Percentiles rank a stretch among this genome's conserved stretches.
Evolutionary conservation across 2,329 filamentous ascomycete genomes (phyloP).

Genomic region (Hymenoscyphus fraxineus): DNA sequence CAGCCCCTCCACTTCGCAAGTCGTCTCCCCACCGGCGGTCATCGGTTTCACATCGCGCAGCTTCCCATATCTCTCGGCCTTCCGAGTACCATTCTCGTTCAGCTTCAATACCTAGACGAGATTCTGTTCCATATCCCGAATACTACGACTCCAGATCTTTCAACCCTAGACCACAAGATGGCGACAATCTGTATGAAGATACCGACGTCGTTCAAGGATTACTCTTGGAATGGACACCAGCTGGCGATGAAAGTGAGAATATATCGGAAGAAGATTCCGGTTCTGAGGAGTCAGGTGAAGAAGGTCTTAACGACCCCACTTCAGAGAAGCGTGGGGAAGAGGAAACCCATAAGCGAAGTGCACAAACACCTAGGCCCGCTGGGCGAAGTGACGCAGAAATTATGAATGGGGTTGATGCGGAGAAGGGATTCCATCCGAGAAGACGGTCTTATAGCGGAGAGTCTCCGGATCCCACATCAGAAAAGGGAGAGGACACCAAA

Average conservation of each 20-base stretch:
- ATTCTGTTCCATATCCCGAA: conserved; percentile 5
- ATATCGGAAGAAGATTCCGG: background rate
- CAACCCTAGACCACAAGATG: background rate
- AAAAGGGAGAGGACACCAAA: too few relatives aligned
- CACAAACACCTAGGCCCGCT: background rate
- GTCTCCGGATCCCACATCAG: background rate
- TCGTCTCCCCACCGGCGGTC: background rate
- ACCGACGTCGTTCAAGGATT: conserved; percentile 5
- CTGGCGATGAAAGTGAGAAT: conserved; percentile 1
- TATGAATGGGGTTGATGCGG: background rate
- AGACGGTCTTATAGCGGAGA: background rate
- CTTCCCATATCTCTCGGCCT: background rate
- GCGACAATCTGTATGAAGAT: background rate
- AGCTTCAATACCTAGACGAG: background rate
- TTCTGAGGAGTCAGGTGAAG: background rate
- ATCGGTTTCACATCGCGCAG: background rate
- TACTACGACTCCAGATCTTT: conserved; percentile 7
- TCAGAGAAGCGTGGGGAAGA: background rate
- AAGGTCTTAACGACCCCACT: background rate
- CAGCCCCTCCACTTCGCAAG: background rate
- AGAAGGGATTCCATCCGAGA: background rate
- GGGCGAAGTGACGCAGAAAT: background rate
- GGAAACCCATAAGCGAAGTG: background rate
- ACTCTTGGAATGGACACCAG: conserved; percentile 11
- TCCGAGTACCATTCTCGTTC: background rate